phyloP scores from a whole-genome alignment of 1,284 basidiomycete species.

The Trichosporon coremiiforme region DNA sequence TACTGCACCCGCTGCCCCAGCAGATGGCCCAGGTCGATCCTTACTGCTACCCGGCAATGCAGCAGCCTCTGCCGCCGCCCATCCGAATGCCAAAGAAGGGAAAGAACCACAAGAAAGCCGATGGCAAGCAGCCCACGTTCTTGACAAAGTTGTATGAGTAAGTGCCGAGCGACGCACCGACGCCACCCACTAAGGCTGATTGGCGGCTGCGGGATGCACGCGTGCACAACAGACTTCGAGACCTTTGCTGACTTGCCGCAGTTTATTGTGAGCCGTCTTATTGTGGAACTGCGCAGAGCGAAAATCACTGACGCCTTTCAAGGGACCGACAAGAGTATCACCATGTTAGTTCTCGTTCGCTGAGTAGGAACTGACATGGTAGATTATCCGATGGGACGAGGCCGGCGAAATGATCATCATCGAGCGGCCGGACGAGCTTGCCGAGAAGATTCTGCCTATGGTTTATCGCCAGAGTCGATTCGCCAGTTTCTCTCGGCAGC shows the following conservation, averaged over 20 bases:
- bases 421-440: conserved; percentile 82
- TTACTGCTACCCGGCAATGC: conserved; percentile 29
- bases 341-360: conserved; percentile 34
- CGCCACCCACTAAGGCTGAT: neutral
- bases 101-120: conserved; percentile 44
- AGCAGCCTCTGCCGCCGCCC: neutral
- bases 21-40: conserved; percentile 28
- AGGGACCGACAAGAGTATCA: conserved; percentile 36
- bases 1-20: conserved; percentile 6
- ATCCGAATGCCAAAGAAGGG: conserved; percentile 19
- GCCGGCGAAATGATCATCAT: conserved; percentile 88
- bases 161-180: conserved; percentile 51
- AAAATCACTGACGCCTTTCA: neutral
- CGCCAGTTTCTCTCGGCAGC: conserved; percentile 88
- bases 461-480: conserved; percentile 90
- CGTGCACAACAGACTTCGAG: neutral
- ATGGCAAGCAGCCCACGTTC: conserved; percentile 75
- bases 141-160: conserved; percentile 89
- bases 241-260: conserved; percentile 22
- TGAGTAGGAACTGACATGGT: neutral
- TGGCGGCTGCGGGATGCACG: neutral
- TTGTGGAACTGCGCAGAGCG: neutral
- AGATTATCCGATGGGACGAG: conserved; percentile 87
- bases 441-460: conserved; percentile 81
- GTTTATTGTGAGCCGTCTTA: conserved; percentile 35